phyloP scores from a whole-genome alignment of 2,329 filamentous ascomycete species.

The Arthrobotrys conoides region DNA sequence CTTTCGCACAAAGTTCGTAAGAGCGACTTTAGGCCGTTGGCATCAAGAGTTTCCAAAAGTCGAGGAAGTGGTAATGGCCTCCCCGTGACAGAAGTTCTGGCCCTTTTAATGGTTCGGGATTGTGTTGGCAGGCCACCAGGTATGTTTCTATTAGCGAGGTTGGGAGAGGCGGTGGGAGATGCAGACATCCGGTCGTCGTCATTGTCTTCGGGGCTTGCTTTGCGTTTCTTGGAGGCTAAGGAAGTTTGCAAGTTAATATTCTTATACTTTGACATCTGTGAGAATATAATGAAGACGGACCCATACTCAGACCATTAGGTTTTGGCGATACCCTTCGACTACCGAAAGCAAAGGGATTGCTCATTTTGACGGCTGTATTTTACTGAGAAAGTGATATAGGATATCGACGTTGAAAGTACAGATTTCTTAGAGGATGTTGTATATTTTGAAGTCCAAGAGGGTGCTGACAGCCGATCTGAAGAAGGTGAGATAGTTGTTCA shows the following conservation, averaged over 20 bases:
- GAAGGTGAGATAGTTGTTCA: slow-evolving; percentile 37
- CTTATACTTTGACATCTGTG: not conserved
- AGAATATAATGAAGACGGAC: slow-evolving; percentile 15
- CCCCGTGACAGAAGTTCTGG: slow-evolving; percentile 78
- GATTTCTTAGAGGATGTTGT: not conserved
- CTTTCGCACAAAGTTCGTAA: slow-evolving; percentile 92
- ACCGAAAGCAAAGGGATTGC: slow-evolving; percentile 51
- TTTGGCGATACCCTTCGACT: slow-evolving; percentile 53
- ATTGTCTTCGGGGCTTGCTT: slow-evolving; percentile 47
- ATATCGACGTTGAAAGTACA: not conserved
- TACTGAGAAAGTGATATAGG: not conserved
- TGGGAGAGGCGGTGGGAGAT: slow-evolving; percentile 86
- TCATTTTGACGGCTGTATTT: slow-evolving; percentile 28
- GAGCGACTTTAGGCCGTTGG: slow-evolving; percentile 84
- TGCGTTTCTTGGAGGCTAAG: slow-evolving; percentile 49
- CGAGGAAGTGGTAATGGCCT: slow-evolving; percentile 78
- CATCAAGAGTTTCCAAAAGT: slow-evolving; percentile 93
- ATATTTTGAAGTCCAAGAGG: not conserved
- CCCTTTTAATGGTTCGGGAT: slow-evolving; percentile 74
- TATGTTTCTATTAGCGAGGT: slow-evolving; percentile 78
- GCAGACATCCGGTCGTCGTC: slow-evolving; percentile 84
- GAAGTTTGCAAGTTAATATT: not conserved
- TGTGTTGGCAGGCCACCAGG: slow-evolving; percentile 77
- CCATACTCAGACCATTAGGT: slow-evolving; percentile 23
- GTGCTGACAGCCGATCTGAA: slow-evolving; percentile 10